Evolutionary conservation across 2,329 filamentous ascomycete species (phyloP), one percentile per base, ranked within the genome.

Genomic region (Diaporthe vexans): DNA sequence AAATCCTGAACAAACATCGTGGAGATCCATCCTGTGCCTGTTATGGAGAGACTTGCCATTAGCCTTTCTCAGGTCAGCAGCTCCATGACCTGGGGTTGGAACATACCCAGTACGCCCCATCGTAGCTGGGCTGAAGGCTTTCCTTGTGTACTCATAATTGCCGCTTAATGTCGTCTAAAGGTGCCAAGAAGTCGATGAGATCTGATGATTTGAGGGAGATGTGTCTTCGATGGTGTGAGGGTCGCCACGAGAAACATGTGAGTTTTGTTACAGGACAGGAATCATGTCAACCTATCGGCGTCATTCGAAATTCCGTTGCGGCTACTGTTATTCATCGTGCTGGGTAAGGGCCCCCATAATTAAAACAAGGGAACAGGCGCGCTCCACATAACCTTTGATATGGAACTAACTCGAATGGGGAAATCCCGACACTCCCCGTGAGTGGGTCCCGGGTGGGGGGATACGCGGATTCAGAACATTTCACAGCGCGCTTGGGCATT

Each of bases 1-100:
- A 71, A 29, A n/a, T 74, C 72, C 33, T 56, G 35, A 1, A 71
- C 67, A 48, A 71, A 74, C 72, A 52, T 58, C 29, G 65, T 67
- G 10, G 72, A 74, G 54, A 74, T 74, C 29, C 63, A 52, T 61
- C 72, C 72, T 35, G 72, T 74, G 63, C 58, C 72, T 74, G 24
- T 40, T 43, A 17, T 59, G 24, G 11, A 24, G 35, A 40, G 13
- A 35, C 21, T 40, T 35, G 35, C 57, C 11, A 21, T 59, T 35
- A 59, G 57, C 35, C n/a, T 40, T 59, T 11, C 57, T 59, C 11
- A 35, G 21, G 21, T 40, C 5, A 59, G 13, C 57, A 59, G 2
- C 11, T n/a, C 4, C 21, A n/a, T 35, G 35, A 40, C n/a, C 26
- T 59, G 35, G 35, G 35, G 57, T 40, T 59, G 57, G 17, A 35